Evolutionary conservation across 2,329 filamentous ascomycete genomes (phyloP).

Genomic region (Penicillium sp.): DNA sequence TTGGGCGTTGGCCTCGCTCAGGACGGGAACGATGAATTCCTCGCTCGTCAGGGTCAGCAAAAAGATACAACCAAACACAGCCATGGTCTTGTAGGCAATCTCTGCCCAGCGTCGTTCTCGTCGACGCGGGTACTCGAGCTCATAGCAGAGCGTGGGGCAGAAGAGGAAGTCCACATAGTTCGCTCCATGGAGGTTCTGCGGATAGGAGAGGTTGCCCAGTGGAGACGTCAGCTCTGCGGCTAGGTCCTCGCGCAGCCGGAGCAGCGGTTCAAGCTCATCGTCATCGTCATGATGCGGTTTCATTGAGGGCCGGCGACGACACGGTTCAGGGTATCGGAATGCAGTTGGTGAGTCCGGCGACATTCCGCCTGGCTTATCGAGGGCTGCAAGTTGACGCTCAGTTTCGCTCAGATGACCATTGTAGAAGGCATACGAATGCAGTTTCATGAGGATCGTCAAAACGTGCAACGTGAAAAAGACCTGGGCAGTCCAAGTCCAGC

Average conservation of each 20-base stretch:
- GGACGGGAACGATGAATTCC: slow-evolving; percentile 90
- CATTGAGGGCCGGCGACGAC: slow-evolving; percentile 28
- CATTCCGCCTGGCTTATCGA: slow-evolving; percentile 70
- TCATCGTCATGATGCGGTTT: slow-evolving; percentile 23
- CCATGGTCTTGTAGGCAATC: slow-evolving; percentile 78
- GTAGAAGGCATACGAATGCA: slow-evolving; percentile 98
- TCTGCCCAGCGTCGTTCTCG: slow-evolving; percentile 72
- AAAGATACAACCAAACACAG: slow-evolving; percentile 95
- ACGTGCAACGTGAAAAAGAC: slow-evolving; percentile 92
- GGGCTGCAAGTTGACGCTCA: slow-evolving; percentile 70
- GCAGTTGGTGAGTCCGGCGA: slow-evolving; percentile 60
- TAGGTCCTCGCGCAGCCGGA: slow-evolving; percentile 75
- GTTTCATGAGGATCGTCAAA: slow-evolving; percentile 94
- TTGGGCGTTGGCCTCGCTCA: slow-evolving; percentile 66
- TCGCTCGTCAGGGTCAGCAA: slow-evolving; percentile 86
- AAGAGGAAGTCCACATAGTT: slow-evolving; percentile 87
- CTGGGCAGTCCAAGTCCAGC: slow-evolving; percentile 96
- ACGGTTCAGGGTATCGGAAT: slow-evolving; percentile 69
- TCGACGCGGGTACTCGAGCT: slow-evolving; percentile 89
- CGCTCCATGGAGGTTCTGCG: slow-evolving; percentile 73
- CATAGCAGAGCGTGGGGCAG: slow-evolving; percentile 95
- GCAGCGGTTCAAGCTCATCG: slow-evolving; percentile 54
- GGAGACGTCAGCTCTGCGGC: slow-evolving; percentile 89
- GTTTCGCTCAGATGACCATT: slow-evolving; percentile 92
- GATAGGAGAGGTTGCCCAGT: slow-evolving; percentile 84